A percentile compares a stretch with the other conserved stretches of the same genome.
phyloP scores from a whole-genome alignment of 345 rosid genomes.

The Angophora floribunda region DNA sequence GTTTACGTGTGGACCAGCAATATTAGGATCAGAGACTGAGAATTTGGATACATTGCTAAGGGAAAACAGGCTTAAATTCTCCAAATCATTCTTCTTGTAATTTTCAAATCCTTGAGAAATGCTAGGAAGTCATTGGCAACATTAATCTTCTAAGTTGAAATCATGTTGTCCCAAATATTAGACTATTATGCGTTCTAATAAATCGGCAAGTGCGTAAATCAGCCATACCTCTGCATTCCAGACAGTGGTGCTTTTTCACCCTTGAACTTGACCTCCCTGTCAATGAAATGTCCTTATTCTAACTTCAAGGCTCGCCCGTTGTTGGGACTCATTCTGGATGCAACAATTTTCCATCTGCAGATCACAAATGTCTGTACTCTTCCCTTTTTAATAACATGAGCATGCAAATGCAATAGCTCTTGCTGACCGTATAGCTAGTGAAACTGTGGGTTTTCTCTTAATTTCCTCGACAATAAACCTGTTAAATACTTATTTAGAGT shows the following conservation, averaged over 20 bases:
- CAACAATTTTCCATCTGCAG: not conserved
- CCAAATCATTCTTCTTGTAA: not conserved
- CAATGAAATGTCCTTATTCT: not conserved
- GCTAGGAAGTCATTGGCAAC: not conserved
- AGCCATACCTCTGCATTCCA: not conserved
- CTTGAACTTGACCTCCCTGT: not conserved
- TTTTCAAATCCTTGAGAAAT: not conserved
- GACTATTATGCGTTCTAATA: not conserved
- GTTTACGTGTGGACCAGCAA: not conserved
- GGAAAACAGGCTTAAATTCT: not conserved
- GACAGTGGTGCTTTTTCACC: not conserved
- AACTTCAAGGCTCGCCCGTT: not conserved
- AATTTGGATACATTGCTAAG: not conserved
- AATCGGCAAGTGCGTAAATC: not conserved
- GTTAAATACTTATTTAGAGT: not conserved
- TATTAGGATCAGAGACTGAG: not conserved
- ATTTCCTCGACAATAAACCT: not conserved
- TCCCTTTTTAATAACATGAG: not conserved
- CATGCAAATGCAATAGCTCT: accelerated
- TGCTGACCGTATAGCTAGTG: not conserved
- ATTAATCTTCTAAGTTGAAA: not conserved
- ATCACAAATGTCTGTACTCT: not conserved
- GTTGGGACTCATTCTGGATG: not conserved
- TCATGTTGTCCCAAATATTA: not conserved
- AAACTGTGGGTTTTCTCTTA: not conserved